Evolutionary conservation across 176 grass and related monocot species (phyloP).

Genomic region (Cymbopogon citratus): DNA sequence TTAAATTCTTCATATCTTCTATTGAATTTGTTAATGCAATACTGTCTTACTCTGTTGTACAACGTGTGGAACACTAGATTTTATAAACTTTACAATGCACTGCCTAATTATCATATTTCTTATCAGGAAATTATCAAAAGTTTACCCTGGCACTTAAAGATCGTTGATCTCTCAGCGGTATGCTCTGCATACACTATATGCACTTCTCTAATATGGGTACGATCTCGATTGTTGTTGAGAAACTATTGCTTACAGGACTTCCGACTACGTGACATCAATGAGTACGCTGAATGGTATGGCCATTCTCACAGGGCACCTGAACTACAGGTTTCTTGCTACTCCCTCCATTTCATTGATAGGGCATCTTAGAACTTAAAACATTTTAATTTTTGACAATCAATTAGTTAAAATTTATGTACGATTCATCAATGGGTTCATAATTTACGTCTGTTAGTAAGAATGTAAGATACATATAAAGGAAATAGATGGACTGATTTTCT

Average conservation of each 20-base stretch:
- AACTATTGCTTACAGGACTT: conserved; percentile 59
- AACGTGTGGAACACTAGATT: neutral
- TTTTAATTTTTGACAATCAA: neutral
- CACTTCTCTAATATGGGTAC: neutral
- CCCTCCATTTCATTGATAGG: neutral
- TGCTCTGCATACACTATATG: conserved; percentile 2
- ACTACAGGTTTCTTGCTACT: conserved; percentile 53
- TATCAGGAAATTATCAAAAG: conserved; percentile 88
- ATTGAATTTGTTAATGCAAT: neutral
- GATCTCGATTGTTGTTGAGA: neutral
- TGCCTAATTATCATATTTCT: conserved; percentile 24
- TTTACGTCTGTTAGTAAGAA: neutral
- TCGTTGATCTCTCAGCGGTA: conserved; percentile 99
- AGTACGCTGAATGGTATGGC: conserved; percentile 95
- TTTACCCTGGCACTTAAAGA: conserved; percentile 70
- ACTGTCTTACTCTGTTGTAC: too few relatives aligned
- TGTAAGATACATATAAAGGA: neutral
- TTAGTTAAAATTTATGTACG: neutral
- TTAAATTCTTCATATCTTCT: neutral
- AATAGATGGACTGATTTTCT: neutral
- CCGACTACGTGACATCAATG: conserved; percentile 63
- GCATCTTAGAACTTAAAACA: neutral
- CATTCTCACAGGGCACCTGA: conserved; percentile 87
- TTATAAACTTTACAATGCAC: neutral
- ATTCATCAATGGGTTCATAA: neutral